Conservation (phyloP, 2,329 filamentous ascomycete genomes). For the Calonectria leucothoes region DNA sequence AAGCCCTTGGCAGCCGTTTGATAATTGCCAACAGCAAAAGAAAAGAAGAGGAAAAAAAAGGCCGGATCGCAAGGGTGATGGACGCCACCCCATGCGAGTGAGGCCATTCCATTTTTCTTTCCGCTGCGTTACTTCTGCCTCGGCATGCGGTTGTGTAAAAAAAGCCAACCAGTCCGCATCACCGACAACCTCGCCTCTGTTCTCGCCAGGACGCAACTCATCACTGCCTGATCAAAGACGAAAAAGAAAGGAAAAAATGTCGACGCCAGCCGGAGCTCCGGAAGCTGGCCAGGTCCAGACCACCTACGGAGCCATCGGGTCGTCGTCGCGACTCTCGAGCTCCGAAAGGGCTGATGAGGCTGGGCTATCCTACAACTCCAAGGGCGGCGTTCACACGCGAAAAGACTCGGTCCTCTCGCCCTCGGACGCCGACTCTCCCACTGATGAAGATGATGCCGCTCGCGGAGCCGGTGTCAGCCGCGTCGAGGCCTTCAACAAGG, state of each 20-base stretch:
- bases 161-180: not conserved
- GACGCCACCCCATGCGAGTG: not conserved
- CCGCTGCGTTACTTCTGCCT: not conserved
- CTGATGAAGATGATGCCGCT: not conserved
- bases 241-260: not conserved
- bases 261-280: not conserved
- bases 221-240: not conserved
- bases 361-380: not conserved
- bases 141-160: not conserved
- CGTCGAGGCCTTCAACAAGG: constrained; percentile 54
- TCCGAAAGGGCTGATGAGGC: not conserved
- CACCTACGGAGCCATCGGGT: not conserved
- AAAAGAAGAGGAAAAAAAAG: not conserved
- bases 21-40: not conserved
- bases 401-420: not conserved
- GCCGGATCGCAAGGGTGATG: not conserved
- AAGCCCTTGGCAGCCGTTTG: not conserved
- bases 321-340: not conserved
- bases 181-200: not conserved
- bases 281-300: not conserved
- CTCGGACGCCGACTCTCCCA: not conserved
- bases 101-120: too few relatives aligned
- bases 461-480: constrained; percentile 46
- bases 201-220: not conserved
- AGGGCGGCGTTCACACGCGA: not conserved